Conservation (phyloP, 75 land plant genomes). For the Sequoia sempervirens region DNA sequence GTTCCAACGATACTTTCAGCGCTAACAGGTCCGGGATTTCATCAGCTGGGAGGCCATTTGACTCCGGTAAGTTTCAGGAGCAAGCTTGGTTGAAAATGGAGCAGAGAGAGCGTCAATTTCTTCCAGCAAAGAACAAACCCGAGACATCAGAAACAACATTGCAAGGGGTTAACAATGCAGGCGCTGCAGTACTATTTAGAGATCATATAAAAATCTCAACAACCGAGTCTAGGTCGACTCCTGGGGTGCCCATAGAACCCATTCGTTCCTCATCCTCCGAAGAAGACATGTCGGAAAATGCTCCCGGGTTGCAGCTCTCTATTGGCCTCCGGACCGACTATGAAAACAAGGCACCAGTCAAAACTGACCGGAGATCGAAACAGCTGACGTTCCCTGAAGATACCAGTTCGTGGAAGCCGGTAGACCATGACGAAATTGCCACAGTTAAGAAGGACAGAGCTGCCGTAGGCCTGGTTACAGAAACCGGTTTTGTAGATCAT, state of each 20-base stretch:
- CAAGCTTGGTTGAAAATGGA: background rate
- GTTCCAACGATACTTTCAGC: constrained; percentile 3
- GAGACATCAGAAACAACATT: background rate
- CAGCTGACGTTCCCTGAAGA: background rate
- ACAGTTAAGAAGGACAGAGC: background rate
- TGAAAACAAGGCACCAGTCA: background rate
- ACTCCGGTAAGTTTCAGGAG: background rate
- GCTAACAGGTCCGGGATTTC: background rate
- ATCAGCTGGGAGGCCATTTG: background rate
- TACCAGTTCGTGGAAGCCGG: background rate
- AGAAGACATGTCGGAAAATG: background rate
- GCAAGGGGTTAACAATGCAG: background rate
- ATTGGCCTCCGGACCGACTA: constrained; percentile 17
- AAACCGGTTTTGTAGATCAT: background rate
- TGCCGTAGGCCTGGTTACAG: background rate
- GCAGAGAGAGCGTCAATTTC: background rate
- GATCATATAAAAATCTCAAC: background rate
- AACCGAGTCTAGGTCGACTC: background rate
- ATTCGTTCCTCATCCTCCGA: background rate
- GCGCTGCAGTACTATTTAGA: background rate
- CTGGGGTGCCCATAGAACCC: background rate
- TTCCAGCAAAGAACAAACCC: background rate
- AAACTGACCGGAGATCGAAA: background rate
- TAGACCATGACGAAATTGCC: background rate
- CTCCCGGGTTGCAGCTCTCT: constrained; percentile 40